A percentile compares a stretch with the other conserved stretches of the same genome.
phyloP scores from a whole-genome alignment of 1,284 basidiomycete species.

The Earliella scabrosa region DNA sequence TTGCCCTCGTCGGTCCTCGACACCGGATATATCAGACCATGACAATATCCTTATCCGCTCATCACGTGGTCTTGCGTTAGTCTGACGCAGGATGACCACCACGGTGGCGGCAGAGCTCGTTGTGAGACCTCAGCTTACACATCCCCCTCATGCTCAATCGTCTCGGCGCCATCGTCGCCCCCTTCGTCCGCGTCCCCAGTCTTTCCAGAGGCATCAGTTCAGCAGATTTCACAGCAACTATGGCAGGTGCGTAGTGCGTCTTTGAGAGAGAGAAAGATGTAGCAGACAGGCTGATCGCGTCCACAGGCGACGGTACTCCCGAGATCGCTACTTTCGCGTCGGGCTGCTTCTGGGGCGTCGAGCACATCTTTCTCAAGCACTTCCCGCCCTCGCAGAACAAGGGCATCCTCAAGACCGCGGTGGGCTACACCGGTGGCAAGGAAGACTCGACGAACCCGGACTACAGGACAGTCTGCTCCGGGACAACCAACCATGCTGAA shows the following conservation, averaged over 20 bases:
- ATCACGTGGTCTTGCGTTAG: constrained; percentile 10
- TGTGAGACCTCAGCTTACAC: not conserved
- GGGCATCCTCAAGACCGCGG: constrained; percentile 71
- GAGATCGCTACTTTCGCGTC: constrained; percentile 80
- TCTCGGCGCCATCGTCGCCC: constrained; percentile 18
- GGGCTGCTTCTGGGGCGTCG: constrained; percentile 81
- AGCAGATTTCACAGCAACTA: constrained; percentile 11
- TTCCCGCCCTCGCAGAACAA: constrained; percentile 70
- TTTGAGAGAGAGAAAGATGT: not conserved
- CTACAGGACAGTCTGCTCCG: constrained; percentile 83
- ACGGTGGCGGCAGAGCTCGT: too few species aligned
- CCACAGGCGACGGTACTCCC: constrained; percentile 29
- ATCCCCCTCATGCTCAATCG: constrained; percentile 22
- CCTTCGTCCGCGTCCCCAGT: constrained; percentile 8
- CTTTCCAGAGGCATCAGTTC: constrained; percentile 20
- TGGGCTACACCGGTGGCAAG: constrained; percentile 85
- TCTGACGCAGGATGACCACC: constrained; percentile 19
- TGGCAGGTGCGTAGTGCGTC: constrained; percentile 17
- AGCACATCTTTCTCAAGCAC: constrained; percentile 86
- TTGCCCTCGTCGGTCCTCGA: too few species aligned
- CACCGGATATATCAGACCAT: too few species aligned
- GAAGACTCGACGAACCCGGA: constrained; percentile 56
- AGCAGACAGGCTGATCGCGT: not conserved
- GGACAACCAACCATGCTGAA: constrained; percentile 89
- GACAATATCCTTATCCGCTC: too few species aligned